Evolutionary conservation across 768 basidiomycete genomes (phyloP).

Genomic region (Leccinum pellstonianum): DNA sequence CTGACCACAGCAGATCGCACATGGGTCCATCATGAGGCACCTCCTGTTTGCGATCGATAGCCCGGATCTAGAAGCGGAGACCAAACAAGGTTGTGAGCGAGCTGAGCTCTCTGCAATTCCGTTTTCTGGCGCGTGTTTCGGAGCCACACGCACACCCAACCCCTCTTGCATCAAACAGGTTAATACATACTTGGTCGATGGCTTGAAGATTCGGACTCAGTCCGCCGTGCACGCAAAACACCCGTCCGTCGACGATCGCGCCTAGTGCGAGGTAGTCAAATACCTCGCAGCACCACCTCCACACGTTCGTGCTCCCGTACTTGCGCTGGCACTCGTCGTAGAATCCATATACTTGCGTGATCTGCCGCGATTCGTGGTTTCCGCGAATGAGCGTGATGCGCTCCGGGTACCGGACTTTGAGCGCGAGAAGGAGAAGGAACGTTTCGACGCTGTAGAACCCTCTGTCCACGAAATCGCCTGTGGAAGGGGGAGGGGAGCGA

Average conservation of each 20-base stretch:
- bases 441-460: slow-evolving; percentile 98
- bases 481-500: background rate
- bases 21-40: slow-evolving; percentile 98
- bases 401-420: slow-evolving; percentile 97
- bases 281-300: slow-evolving; percentile 98
- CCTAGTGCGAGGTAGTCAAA: slow-evolving; percentile 96
- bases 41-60: slow-evolving; percentile 94
- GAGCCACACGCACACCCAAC: slow-evolving; percentile 12
- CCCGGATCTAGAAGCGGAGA: slow-evolving; percentile 65
- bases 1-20: slow-evolving; percentile 99
- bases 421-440: slow-evolving; percentile 87
- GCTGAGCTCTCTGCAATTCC: slow-evolving; percentile 4
- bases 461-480: slow-evolving; percentile 97
- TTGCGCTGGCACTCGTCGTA: slow-evolving; percentile 97
- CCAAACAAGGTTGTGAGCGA: slow-evolving; percentile 24
- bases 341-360: slow-evolving; percentile 94
- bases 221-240: slow-evolving; percentile 97
- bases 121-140: slow-evolving; percentile 13
- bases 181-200: slow-evolving; percentile 77
- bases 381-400: slow-evolving; percentile 96
- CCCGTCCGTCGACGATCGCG: slow-evolving; percentile 94
- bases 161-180: slow-evolving; percentile 7
- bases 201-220: slow-evolving; percentile 84
- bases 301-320: slow-evolving; percentile 91
- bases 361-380: slow-evolving; percentile 97